Evolutionary conservation across 208 protist species (phyloP), one percentile per base, ranked within the genome.

Genomic region (Crithidia brevicula): DNA sequence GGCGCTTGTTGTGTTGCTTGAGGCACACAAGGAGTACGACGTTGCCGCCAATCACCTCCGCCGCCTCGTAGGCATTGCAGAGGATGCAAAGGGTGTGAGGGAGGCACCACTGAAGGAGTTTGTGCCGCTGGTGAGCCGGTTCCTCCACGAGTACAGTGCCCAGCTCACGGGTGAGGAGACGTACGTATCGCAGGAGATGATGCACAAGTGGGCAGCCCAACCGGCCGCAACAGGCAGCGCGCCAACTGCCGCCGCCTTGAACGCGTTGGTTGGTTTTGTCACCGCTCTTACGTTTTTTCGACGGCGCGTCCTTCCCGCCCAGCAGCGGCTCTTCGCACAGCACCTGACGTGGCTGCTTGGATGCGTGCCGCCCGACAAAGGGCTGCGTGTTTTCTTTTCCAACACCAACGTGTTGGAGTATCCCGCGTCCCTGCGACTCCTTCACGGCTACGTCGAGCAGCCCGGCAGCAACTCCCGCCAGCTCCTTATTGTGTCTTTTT

Each of bases 1-100:
- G 40, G 66, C 80, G 9, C 63, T 88, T 10, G 67, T 72, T 1
- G 28, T 74, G 13, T 58, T 91, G 10, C 82, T 78, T 68, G 66
- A 82, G 38, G 42, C 34, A 0, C 36, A 65, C 25, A 61, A 56
- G 4, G 43, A 50, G 22, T 77, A 75, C 25, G 68, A 74, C 8
- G 67, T 61, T 15, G 66, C 79, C 0, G 36, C 80, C 42, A 16
- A 42, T 22, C n/a, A 74, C 49, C 65, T 81, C 15, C 53, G 33
- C 9, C 30, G 43, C 6, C 65, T 83, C 8, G 73, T 71, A 8
- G 53, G 11, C 10, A 34, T 28, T 5, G 31, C 10, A 2, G 58
- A 15, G 13, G 34, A 13, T 13, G 25, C 1, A 8, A 18, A 20
- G 0, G 30, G 16, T 3, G 7, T 5, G 23, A 22, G 20, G 23